These are phyloP conservation scores for Exophiala mesophila DNA, from an alignment of 2,329 filamentous ascomycete genomes.

Conservation along the genomic window DNA sequence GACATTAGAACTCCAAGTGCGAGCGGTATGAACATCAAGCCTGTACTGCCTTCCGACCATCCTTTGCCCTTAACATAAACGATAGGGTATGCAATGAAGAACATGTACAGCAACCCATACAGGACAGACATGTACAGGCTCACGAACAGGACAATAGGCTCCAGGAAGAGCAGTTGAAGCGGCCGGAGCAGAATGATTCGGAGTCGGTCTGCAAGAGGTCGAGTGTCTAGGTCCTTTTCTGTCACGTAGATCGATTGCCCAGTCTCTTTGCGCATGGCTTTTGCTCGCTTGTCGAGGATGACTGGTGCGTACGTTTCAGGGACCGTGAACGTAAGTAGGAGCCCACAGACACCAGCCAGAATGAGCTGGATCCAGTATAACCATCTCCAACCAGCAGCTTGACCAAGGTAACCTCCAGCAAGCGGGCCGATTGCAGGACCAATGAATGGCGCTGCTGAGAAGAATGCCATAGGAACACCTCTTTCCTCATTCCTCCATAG, in stretches of 20 bases:
- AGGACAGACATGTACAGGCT: constrained; percentile 78
- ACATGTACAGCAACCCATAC: constrained; percentile 56
- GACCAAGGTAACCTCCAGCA: constrained; percentile 69
- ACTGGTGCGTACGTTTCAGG: constrained; percentile 84
- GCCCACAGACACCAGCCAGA: constrained; percentile 62
- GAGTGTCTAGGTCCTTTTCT: constrained; percentile 71
- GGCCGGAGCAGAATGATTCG: constrained; percentile 72
- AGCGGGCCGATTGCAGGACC: constrained; percentile 74
- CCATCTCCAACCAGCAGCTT: constrained; percentile 72
- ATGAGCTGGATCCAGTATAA: constrained; percentile 86
- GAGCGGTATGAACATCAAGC: constrained; percentile 81
- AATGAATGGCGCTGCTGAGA: constrained; percentile 75
- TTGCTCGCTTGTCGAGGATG: constrained; percentile 65
- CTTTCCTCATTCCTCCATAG: constrained; percentile 80
- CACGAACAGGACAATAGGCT: constrained; percentile 81
- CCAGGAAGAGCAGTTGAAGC: constrained; percentile 77
- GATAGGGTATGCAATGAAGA: constrained; percentile 51
- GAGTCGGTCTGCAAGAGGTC: constrained; percentile 64
- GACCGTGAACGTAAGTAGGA: constrained; percentile 79
- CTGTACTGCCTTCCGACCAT: constrained; percentile 67
- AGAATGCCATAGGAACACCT: constrained; percentile 81
- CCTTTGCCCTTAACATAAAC: constrained; percentile 77
- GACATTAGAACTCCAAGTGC: constrained; percentile 69
- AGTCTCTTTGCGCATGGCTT: constrained; percentile 65
- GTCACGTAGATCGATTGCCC: constrained; percentile 66